Base-by-base conservation (phyloP, 495 filamentous ascomycete genomes). In the Pseudoneurospora amorphoporcata region DNA sequence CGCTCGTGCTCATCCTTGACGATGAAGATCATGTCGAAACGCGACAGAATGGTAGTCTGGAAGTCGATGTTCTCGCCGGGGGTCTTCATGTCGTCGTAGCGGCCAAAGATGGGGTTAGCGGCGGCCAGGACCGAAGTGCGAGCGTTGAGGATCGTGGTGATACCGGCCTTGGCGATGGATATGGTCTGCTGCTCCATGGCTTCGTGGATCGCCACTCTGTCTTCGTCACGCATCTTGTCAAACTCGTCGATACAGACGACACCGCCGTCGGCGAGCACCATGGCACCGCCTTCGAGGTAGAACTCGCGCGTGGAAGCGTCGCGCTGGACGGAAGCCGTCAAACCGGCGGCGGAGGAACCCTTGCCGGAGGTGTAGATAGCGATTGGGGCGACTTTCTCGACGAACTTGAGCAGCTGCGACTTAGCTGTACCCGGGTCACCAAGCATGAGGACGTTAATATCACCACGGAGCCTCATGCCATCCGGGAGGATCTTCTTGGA, bases 141-240 rank as follows among this genome's bases (percentile, higher is more conserved):
- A 3, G 96, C 94, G 79, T 99, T 99, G 35, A 99, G 87, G 73
- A 99, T 98, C 2, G 96, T 99, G 17, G 96, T 99, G 77, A 99
- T 98, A 77, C 96, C 96, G 5, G 96, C 96, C 82, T 99, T 99
- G 74, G 96, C 96, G 77, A 99, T 98, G 10, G 96, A 99, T 72
- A 99, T 99, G 8, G 96, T 99, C 82, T 99, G 96, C 82, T 99
- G 96, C 78, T 99, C 96, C 96, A 99, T 99, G 72, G 96, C 96
- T 87, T 99, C 96, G 86, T 99, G 96, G 81, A 99, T 99, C 9
- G 96, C 96, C 29, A 99, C 96, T 75, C 96, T 89, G 75, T 99
- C 96, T 81, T 99, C 96, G 81, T 99, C 96, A 72, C 96, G 88
- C 96, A 99, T 99, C 85, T 99, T 99, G 84, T 99, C 96, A 80